A percentile compares a stretch with the other conserved stretches of the same genome.
phyloP scores from a whole-genome alignment of 2,329 filamentous ascomycete genomes.

The Chaetomiaceae sp. region DNA sequence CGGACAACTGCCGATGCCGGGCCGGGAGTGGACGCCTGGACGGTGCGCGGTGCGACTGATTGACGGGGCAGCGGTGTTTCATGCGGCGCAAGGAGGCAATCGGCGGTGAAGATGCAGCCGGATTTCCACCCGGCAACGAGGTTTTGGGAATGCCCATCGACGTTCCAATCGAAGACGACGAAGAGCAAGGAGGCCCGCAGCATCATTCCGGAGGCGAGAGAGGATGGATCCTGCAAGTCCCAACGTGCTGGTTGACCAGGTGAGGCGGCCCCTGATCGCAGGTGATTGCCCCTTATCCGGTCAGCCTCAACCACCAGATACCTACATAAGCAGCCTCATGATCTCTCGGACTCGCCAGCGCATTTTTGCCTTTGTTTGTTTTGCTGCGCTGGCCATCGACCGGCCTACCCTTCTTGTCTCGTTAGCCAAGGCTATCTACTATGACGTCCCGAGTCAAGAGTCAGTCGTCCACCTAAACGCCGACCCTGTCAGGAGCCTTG shows the following conservation, averaged over 20 bases:
- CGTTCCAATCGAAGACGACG: background rate
- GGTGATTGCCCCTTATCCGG: no score
- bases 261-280: background rate
- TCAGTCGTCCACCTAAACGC: background rate
- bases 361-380: background rate
- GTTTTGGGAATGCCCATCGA: no score
- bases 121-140: slow-evolving; percentile 13
- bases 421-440: background rate
- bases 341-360: background rate
- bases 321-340: background rate
- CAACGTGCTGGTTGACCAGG: background rate
- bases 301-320: slow-evolving; percentile 3
- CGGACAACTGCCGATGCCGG: background rate
- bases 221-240: background rate
- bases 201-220: background rate
- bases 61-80: no score
- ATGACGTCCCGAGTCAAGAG: background rate
- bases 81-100: slow-evolving; percentile 11
- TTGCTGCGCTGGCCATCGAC: background rate
- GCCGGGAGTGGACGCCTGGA: slow-evolving; percentile 1
- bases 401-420: background rate
- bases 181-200: background rate
- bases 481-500: background rate
- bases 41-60: background rate
- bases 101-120: slow-evolving; percentile 17